Evolutionary conservation across 441 rosid genomes (phyloP).

Genomic region (Euphorbia celastroides): DNA sequence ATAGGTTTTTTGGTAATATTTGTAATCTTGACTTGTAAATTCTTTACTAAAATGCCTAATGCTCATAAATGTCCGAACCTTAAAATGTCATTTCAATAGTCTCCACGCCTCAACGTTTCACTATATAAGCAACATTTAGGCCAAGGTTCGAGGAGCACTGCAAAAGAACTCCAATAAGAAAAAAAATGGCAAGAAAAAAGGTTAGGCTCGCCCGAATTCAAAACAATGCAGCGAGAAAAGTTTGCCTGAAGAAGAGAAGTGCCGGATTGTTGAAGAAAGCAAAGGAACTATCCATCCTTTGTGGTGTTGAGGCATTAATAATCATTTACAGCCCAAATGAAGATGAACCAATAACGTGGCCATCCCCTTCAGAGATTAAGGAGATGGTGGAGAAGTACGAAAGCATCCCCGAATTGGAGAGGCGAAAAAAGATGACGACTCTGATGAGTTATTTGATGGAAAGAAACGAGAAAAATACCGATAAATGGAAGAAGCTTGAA

Average conservation of each 20-base stretch:
- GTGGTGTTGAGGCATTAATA: conserved; percentile 31
- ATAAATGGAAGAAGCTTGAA: conserved; percentile 21
- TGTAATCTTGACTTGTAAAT: background rate
- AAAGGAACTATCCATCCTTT: conserved; percentile 31
- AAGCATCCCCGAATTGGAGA: conserved; percentile 29
- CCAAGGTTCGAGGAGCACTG: background rate
- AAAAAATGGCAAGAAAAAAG: conserved; percentile 35
- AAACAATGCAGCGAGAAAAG: conserved; percentile 31
- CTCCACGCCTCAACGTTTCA: too few relatives aligned
- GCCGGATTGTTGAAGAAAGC: conserved; percentile 31
- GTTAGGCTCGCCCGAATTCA: conserved; percentile 32
- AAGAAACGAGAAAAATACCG: conserved; percentile 26
- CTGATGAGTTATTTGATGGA: conserved; percentile 37
- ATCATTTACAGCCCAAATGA: conserved; percentile 38
- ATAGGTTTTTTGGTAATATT: too few relatives aligned
- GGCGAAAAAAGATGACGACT: conserved; percentile 31
- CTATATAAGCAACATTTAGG: background rate
- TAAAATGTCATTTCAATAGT: background rate
- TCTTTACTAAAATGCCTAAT: background rate
- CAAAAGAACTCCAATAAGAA: background rate
- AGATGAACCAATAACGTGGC: conserved; percentile 33
- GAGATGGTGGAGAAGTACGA: conserved; percentile 18
- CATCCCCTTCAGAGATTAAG: conserved; percentile 19
- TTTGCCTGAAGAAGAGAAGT: conserved; percentile 30
- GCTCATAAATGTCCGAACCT: background rate